These are phyloP conservation scores for Zygoascus ofunaensis DNA, from an alignment of 805 yeast genomes.

Conservation along the genomic window DNA sequence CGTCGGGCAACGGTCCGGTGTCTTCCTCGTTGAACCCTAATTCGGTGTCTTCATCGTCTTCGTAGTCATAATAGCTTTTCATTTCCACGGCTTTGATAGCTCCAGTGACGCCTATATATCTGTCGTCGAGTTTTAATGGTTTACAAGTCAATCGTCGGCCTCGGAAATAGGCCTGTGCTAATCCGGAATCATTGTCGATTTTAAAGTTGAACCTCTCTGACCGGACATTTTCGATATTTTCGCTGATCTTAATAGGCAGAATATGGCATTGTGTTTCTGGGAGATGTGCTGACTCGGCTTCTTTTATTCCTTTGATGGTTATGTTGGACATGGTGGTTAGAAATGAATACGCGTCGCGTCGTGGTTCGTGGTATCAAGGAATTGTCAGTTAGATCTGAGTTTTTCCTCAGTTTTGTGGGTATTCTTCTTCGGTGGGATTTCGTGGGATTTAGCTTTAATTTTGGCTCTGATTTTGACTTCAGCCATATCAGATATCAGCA, in stretches of 20 bases:
- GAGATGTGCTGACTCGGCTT: background rate
- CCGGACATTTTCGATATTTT: background rate
- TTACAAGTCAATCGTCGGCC: constrained; percentile 17
- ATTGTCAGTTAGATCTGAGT: no score
- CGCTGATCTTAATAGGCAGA: background rate
- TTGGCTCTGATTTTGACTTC: no score
- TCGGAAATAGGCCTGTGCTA: constrained; percentile 12
- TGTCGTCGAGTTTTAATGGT: constrained; percentile 10
- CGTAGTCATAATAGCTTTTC: constrained; percentile 4
- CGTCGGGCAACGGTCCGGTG: background rate
- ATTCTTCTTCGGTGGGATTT: no score
- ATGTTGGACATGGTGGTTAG: constrained; percentile 1
- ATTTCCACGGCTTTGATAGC: background rate
- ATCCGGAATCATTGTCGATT: background rate
- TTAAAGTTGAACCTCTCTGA: background rate
- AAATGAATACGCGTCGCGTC: no score
- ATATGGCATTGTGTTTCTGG: background rate
- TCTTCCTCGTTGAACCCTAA: constrained; percentile 6
- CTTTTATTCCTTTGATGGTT: background rate
- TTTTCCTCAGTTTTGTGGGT: no score
- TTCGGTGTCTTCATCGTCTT: constrained; percentile 10
- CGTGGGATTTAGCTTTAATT: no score
- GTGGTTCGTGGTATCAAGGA: no score
- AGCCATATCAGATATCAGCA: no score
- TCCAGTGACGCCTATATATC: constrained; percentile 12